These are phyloP conservation scores for Thalassiosira ordinaria DNA, from an alignment of 352 stramenopile species.

Conservation along the genomic window DNA sequence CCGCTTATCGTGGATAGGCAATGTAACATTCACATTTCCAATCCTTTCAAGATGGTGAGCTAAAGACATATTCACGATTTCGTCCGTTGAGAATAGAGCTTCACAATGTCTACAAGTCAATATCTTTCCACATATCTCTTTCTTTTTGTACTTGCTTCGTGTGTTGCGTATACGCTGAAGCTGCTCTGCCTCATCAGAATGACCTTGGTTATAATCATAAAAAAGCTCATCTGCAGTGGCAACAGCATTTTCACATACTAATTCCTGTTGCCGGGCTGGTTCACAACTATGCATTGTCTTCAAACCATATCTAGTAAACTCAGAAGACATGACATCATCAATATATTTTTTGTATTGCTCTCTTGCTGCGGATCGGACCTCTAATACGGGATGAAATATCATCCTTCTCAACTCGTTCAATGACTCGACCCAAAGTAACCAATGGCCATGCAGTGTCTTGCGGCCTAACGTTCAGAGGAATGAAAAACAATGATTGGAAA, in stretches of 20 bases:
- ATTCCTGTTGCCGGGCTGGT: not conserved
- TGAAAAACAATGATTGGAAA: too few species aligned
- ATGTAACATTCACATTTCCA: not conserved
- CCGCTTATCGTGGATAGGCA: not conserved
- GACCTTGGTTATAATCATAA: slow-evolving; percentile 1
- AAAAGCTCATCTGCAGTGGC: not conserved
- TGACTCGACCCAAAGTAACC: slow-evolving; percentile 21
- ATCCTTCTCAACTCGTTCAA: slow-evolving; percentile 4
- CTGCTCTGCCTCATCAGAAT: not conserved
- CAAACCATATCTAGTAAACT: not conserved
- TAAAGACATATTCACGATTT: not conserved
- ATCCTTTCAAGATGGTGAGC: not conserved
- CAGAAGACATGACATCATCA: slow-evolving; percentile 20
- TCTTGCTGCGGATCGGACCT: not conserved
- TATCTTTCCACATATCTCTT: not conserved
- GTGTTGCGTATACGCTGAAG: not conserved
- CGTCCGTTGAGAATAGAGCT: not conserved
- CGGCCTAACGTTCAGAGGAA: too few species aligned
- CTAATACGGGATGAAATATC: slow-evolving; percentile 8
- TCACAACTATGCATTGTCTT: slow-evolving; percentile 4
- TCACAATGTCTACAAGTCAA: not conserved
- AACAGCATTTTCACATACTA: not conserved
- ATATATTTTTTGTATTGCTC: slow-evolving; percentile 19
- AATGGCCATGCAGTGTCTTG: slow-evolving; percentile 33
- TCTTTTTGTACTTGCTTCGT: not conserved